These are phyloP conservation scores for Neolentinus lepideus DNA, from an alignment of 1,284 basidiomycete genomes.

Conservation along the genomic window DNA sequence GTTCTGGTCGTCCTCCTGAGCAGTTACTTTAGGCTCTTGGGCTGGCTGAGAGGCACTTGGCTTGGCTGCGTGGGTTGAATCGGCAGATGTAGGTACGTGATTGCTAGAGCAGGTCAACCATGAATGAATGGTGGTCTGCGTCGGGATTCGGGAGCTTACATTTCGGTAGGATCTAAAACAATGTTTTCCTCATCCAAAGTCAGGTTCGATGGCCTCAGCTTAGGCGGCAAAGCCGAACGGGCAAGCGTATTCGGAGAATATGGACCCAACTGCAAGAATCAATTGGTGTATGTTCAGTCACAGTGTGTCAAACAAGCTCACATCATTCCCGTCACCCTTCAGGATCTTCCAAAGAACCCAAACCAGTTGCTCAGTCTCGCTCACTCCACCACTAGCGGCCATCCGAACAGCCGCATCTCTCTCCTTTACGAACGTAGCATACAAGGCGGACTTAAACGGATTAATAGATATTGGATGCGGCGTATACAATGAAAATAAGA, in stretches of 20 bases:
- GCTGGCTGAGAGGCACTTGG: slow-evolving; percentile 1
- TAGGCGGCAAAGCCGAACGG: slow-evolving; percentile 59
- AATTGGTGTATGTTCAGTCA: background rate
- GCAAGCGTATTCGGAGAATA: slow-evolving; percentile 68
- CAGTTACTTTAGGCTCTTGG: slow-evolving; percentile 16
- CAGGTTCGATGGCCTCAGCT: slow-evolving; percentile 62
- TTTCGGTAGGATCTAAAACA: background rate
- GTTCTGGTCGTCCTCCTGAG: slow-evolving; percentile 29
- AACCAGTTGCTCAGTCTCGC: slow-evolving; percentile 66
- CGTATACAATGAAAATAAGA: slow-evolving; percentile 68
- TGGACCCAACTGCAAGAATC: slow-evolving; percentile 54
- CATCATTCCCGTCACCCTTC: slow-evolving; percentile 72
- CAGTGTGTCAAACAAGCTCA: slow-evolving; percentile 22
- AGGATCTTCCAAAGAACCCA: slow-evolving; percentile 81
- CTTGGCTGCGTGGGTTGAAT: background rate
- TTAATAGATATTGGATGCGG: slow-evolving; percentile 70
- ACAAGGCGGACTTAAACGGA: slow-evolving; percentile 66
- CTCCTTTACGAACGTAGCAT: slow-evolving; percentile 57
- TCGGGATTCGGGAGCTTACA: too few species aligned
- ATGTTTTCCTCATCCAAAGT: slow-evolving; percentile 48
- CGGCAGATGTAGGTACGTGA: background rate
- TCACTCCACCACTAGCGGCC: slow-evolving; percentile 41
- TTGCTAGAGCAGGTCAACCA: background rate
- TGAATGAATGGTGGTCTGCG: too few species aligned
- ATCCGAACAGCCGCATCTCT: slow-evolving; percentile 47